A percentile compares a stretch with the other conserved stretches of the same genome.
phyloP scores from a whole-genome alignment of 1,284 basidiomycete genomes.

The Trametes versicolor region DNA sequence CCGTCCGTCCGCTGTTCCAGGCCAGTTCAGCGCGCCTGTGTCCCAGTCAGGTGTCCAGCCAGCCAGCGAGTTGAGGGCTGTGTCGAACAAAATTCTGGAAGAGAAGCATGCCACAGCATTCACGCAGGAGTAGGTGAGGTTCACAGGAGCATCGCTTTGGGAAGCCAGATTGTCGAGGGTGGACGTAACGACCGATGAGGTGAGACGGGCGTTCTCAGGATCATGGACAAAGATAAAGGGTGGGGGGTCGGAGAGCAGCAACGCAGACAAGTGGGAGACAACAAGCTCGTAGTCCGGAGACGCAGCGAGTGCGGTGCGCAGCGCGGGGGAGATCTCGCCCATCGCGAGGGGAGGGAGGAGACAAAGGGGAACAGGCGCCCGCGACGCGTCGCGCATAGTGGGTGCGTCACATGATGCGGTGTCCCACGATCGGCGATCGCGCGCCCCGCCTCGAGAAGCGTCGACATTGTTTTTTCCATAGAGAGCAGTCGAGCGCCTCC shows the following conservation, averaged over 20 bases:
- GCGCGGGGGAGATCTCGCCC: slow-evolving; percentile 17
- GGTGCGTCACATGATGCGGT: slow-evolving; percentile 14
- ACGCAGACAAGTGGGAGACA: slow-evolving; percentile 52
- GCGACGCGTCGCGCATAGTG: slow-evolving; percentile 14
- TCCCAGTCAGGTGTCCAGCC: slow-evolving; percentile 64
- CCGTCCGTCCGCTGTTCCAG: slow-evolving; percentile 41
- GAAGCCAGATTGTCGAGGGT: slow-evolving; percentile 46
- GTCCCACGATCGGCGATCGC: slow-evolving; percentile 16
- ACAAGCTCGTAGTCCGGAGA: slow-evolving; percentile 47
- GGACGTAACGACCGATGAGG: slow-evolving; percentile 52
- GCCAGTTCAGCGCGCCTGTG: slow-evolving; percentile 70
- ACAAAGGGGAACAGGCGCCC: not conserved
- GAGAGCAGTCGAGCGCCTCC: slow-evolving; percentile 9
- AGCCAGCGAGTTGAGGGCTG: slow-evolving; percentile 68
- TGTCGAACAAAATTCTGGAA: slow-evolving; percentile 73
- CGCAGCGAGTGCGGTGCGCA: slow-evolving; percentile 19
- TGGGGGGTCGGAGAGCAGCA: slow-evolving; percentile 63
- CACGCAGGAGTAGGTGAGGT: slow-evolving; percentile 53
- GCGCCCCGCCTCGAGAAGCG: slow-evolving; percentile 7
- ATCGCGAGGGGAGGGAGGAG: slow-evolving; percentile 7
- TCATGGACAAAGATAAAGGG: slow-evolving; percentile 80
- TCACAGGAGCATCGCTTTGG: slow-evolving; percentile 27
- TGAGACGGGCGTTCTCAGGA: slow-evolving; percentile 59
- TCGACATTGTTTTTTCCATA: slow-evolving; percentile 23
- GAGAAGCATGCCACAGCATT: slow-evolving; percentile 76